Evolutionary conservation across 2,329 filamentous ascomycete genomes (phyloP), one percentile per base, ranked within the genome.

Genomic region (Trichoderma guizhouense): DNA sequence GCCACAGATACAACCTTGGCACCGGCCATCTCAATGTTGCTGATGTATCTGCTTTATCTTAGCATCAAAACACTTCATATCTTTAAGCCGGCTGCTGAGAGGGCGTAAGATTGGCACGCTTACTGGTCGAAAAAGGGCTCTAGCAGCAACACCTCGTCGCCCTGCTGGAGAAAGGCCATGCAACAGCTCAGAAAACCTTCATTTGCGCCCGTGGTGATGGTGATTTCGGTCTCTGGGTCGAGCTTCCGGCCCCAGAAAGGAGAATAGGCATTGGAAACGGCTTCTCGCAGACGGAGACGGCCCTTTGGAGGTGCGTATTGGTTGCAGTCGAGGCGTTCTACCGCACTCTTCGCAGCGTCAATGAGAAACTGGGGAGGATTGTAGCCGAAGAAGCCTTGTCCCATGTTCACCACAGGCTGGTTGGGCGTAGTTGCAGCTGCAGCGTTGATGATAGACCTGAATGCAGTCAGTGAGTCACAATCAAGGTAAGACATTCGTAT

Each of bases 341-440:
- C 63, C 5, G 63, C 63, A n/a, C 47, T 39, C 26, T 66, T 66
- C 1, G 63, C 63, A 12, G 63, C 63, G 63, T 66, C 63, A 15
- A 66, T 66, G n/a, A 66, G 47, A 26, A 66, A 66, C 21, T 66
- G 63, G 7, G 63, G 63, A 66, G 63, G 63, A 15, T 66, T 66
- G 63, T 66, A 66, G 30, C 63, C 63, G 5, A 66, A 66, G 51
- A 66, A 66, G 47, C 63, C 63, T 32, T 66, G 63, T 66, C 63
- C 63, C 63, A 66, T 55, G 15, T 66, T 66, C 11, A 66, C 63
- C 30, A 66, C 63, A 1, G 63, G 63, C 9, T 66, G 63, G 12
- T 66, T 66, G 5, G 47, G 47, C 3, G 63, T 66, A 6, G 63
- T n/a, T 55, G 63, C 63, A 6, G 63, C 63, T n/a, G 63, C 63